Percentiles rank a stretch among this genome's conserved stretches.
phyloP scores from a whole-genome alignment of 148 eudicot species.

The Pharnaceum exiguum region DNA sequence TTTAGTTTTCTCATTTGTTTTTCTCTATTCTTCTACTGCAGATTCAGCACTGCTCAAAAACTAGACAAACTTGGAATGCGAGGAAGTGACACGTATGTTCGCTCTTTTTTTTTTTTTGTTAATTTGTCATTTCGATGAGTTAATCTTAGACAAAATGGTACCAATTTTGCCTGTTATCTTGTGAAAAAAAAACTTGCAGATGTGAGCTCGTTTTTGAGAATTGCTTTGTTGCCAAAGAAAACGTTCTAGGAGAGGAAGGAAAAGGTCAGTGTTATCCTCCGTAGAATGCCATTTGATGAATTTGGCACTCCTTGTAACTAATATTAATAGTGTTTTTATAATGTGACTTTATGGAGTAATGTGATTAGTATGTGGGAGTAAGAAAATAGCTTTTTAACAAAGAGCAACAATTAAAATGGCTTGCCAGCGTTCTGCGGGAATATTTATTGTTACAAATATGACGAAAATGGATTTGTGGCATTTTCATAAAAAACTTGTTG shows the following conservation, averaged over 20 bases:
- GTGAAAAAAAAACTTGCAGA: constrained; percentile 45
- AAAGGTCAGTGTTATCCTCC: constrained; percentile 47
- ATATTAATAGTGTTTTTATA: not conserved
- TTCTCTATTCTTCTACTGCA: constrained; percentile 33
- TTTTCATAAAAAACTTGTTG: too few species aligned
- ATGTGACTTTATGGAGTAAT: too few species aligned
- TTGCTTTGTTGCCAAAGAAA: constrained; percentile 92
- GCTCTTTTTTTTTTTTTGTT: constrained; percentile 7
- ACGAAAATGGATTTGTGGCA: too few species aligned
- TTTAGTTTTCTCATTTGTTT: not conserved
- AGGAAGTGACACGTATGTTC: constrained; percentile 99
- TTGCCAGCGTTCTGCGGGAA: too few species aligned
- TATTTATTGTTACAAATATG: too few species aligned
- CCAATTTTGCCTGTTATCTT: not conserved
- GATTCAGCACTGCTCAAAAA: constrained; percentile 97
- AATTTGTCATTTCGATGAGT: not conserved
- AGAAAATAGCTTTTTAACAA: too few species aligned
- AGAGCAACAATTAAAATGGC: too few species aligned
- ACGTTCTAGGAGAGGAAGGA: constrained; percentile 89
- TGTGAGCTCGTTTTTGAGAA: constrained; percentile 98
- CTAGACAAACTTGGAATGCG: constrained; percentile 99
- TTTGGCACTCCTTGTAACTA: too few species aligned
- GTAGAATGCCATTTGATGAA: not conserved
- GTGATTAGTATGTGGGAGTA: too few species aligned
- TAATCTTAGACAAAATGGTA: not conserved